Evolutionary conservation across 192 early-diverging fungal species (phyloP).

Genomic region (Linnemannia zychae): DNA sequence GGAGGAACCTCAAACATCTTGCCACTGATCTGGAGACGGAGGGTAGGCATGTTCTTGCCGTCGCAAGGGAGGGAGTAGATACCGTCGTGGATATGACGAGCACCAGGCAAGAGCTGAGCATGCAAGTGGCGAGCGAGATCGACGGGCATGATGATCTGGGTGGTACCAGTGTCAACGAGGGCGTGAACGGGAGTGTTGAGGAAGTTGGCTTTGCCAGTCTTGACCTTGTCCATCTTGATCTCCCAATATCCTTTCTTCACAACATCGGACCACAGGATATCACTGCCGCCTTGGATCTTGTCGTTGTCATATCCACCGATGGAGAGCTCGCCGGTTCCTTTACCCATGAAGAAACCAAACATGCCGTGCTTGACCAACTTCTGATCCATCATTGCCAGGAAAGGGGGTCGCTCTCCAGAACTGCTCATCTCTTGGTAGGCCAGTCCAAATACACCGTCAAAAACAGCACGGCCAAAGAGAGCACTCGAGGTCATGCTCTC

Average conservation of each 20-base stretch:
- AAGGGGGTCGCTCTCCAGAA: slow-evolving; percentile 36
- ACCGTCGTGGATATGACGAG: slow-evolving; percentile 43
- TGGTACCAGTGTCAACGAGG: slow-evolving; percentile 50
- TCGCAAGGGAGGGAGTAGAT: slow-evolving; percentile 51
- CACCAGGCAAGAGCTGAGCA: slow-evolving; percentile 36
- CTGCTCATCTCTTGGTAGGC: slow-evolving; percentile 54
- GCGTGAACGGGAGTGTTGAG: slow-evolving; percentile 37
- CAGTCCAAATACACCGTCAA: slow-evolving; percentile 54
- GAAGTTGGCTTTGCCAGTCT: slow-evolving; percentile 15
- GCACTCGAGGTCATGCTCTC: slow-evolving; percentile 42
- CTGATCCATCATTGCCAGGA: slow-evolving; percentile 49
- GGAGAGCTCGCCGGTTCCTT: slow-evolving; percentile 80
- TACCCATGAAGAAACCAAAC: slow-evolving; percentile 52
- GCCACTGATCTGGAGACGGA: slow-evolving; percentile 31
- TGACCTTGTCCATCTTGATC: slow-evolving; percentile 84
- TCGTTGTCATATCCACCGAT: slow-evolving; percentile 87
- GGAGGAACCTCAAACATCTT: slow-evolving; percentile 42
- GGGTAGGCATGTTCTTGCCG: slow-evolving; percentile 26
- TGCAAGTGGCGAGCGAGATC: slow-evolving; percentile 38
- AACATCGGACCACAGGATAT: slow-evolving; percentile 86
- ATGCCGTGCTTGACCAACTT: slow-evolving; percentile 19
- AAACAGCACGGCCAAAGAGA: slow-evolving; percentile 37
- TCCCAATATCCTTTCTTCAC: slow-evolving; percentile 98
- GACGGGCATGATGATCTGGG: slow-evolving; percentile 51
- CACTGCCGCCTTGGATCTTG: slow-evolving; percentile 69